These are phyloP conservation scores for Apostasia ramifera DNA, from an alignment of 106 monocot genomes.

Conservation along the genomic window DNA sequence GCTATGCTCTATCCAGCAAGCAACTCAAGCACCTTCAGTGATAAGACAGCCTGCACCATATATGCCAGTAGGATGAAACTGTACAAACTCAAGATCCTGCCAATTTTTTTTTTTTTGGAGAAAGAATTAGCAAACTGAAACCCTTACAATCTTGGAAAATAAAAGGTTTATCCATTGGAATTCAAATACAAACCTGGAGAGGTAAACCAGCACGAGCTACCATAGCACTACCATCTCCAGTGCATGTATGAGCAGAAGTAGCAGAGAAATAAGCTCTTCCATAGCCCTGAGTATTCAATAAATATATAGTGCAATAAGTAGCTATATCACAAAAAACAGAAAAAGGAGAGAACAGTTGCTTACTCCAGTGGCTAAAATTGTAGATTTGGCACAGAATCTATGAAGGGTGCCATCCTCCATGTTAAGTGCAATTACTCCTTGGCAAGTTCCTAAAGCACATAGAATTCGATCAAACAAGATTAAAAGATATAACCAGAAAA, in stretches of 20 bases:
- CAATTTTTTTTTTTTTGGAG: background rate
- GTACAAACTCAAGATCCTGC: slow-evolving; percentile 99
- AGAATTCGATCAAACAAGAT: too few relatives aligned
- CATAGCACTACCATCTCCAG: slow-evolving; percentile 98
- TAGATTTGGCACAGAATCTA: slow-evolving; percentile 56
- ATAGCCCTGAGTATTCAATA: slow-evolving; percentile 54
- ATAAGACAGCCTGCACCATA: slow-evolving; percentile 99
- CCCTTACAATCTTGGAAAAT: background rate
- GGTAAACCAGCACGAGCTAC: slow-evolving; percentile 96
- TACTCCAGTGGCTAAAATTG: slow-evolving; percentile 80
- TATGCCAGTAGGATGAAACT: slow-evolving; percentile 97
- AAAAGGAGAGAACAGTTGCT: background rate
- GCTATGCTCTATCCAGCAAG: background rate
- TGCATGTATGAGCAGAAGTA: slow-evolving; percentile 99
- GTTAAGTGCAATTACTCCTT: slow-evolving; percentile 78
- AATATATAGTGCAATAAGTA: background rate
- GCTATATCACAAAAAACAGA: background rate
- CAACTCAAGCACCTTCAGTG: slow-evolving; percentile 63
- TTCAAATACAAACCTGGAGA: slow-evolving; percentile 50
- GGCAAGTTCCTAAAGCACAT: slow-evolving; percentile 38
- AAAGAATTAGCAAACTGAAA: slow-evolving; percentile 6
- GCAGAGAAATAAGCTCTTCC: slow-evolving; percentile 97
- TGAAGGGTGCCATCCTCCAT: slow-evolving; percentile 90
- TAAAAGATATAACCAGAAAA: too few relatives aligned
- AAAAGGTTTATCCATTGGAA: slow-evolving; percentile 5